Conservation (phyloP, 495 filamentous ascomycete genomes). For the Talaromyces stipitatus region DNA sequence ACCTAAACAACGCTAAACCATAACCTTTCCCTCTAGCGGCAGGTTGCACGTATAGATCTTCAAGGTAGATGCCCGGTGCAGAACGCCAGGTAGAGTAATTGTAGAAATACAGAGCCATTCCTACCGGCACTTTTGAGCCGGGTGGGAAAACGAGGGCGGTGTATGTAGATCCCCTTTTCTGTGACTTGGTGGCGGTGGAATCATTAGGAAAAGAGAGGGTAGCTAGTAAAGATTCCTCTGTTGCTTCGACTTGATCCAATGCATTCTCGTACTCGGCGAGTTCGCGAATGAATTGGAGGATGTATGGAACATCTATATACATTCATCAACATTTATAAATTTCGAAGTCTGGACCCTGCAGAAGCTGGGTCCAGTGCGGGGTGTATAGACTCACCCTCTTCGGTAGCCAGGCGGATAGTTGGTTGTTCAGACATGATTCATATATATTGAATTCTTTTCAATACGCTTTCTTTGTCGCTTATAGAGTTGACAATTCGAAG, state of each 20-base stretch:
- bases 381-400: slow-evolving; percentile 24
- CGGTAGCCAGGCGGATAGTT: slow-evolving; percentile 41
- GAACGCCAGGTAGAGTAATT: slow-evolving; percentile 83
- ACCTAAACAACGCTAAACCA: slow-evolving; percentile 65
- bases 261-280: slow-evolving; percentile 78
- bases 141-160: slow-evolving; percentile 35
- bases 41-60: slow-evolving; percentile 81
- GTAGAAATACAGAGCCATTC: slow-evolving; percentile 62
- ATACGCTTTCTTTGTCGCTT: background rate
- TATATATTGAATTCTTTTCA: background rate
- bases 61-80: slow-evolving; percentile 83
- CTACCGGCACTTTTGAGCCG: slow-evolving; percentile 32
- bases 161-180: slow-evolving; percentile 34
- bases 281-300: slow-evolving; percentile 78
- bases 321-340: no score
- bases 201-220: slow-evolving; percentile 76
- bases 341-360: no score
- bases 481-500: no score
- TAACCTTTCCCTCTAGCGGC: slow-evolving; percentile 67
- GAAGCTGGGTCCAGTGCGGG: no score
- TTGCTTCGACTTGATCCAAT: slow-evolving; percentile 69
- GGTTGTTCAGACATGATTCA: slow-evolving; percentile 30
- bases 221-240: slow-evolving; percentile 56
- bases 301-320: slow-evolving; percentile 66
- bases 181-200: background rate